These are phyloP conservation scores for Penicillium pulvis DNA, from an alignment of 495 filamentous ascomycete species.

Conservation along the genomic window DNA sequence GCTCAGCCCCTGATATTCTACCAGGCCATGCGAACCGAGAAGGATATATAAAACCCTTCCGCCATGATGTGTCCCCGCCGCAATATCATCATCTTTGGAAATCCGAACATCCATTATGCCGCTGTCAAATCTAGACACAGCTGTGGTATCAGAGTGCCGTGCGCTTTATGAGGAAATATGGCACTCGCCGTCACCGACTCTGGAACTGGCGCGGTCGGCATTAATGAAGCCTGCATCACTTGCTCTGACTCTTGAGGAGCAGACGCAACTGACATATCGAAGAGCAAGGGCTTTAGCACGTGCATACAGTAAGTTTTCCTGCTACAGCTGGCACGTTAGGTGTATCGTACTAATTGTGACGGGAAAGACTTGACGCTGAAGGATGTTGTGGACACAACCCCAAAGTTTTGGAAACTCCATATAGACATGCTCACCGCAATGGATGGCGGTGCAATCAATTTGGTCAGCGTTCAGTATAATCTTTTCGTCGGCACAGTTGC, in stretches of 20 bases:
- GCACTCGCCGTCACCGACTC: neutral
- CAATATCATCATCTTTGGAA: neutral
- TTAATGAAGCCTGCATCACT: conserved; percentile 1
- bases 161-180: conserved; percentile 3
- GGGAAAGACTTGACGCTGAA: conserved; percentile 9
- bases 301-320: neutral
- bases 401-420: conserved; percentile 27
- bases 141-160: neutral
- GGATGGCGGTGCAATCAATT: conserved; percentile 17
- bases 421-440: conserved; percentile 18
- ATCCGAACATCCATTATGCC: neutral
- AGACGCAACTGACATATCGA: neutral
- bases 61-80: neutral
- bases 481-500: conserved; percentile 40
- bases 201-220: neutral
- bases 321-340: neutral
- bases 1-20: neutral
- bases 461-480: conserved; percentile 40
- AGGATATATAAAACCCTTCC: neutral
- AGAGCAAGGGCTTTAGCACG: conserved; percentile 1
- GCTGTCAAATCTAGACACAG: neutral
- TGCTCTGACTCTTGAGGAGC: neutral
- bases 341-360: neutral
- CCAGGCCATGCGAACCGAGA: neutral
- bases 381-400: conserved; percentile 9